Evolutionary conservation across 257 asterid genomes (phyloP).

Genomic region (Solanum megistacrolobum): DNA sequence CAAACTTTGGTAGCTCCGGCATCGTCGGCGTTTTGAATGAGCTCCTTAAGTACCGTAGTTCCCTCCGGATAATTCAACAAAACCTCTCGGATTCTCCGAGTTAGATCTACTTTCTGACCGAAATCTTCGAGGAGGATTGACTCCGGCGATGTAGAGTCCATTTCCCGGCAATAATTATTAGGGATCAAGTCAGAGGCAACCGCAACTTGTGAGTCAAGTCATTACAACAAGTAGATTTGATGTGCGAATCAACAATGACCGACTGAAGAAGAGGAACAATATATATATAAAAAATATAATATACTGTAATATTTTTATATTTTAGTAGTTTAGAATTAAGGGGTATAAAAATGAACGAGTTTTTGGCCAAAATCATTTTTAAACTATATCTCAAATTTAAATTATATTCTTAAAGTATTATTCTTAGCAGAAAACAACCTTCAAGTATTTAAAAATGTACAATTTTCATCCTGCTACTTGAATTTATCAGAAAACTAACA

Average conservation of each 20-base stretch:
- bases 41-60: conserved; percentile 88
- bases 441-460: not conserved
- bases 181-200: not conserved
- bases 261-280: not conserved
- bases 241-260: not conserved
- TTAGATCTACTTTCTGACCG: conserved; percentile 96
- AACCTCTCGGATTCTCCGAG: conserved; percentile 93
- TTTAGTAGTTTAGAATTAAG: not conserved
- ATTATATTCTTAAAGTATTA: too few relatives aligned
- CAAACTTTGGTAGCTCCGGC: conserved; percentile 93
- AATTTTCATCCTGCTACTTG: not conserved
- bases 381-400: too few relatives aligned
- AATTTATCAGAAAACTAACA: too few relatives aligned
- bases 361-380: too few relatives aligned
- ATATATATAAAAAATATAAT: too few relatives aligned
- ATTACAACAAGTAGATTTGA: not conserved
- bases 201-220: not conserved
- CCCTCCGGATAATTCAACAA: conserved; percentile 90
- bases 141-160: conserved; percentile 27
- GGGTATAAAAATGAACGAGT: not conserved
- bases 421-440: not conserved
- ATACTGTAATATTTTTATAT: not conserved
- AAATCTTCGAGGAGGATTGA: conserved; percentile 68
- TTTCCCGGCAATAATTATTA: not conserved
- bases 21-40: conserved; percentile 96